phyloP scores from a whole-genome alignment of 805 yeast species.

The Peterozyma toletana region DNA sequence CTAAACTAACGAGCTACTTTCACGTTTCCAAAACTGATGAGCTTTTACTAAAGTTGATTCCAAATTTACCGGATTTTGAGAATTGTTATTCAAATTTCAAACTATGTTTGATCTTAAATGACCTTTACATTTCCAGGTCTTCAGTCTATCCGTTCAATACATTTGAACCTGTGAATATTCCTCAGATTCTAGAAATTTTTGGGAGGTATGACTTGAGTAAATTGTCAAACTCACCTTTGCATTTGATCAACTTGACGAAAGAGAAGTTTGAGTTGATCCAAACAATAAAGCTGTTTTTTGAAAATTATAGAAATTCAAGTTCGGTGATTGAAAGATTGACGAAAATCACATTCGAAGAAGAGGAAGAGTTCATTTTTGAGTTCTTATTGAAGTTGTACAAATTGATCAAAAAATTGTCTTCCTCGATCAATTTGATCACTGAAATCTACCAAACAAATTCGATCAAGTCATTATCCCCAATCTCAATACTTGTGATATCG shows the following conservation, averaged over 20 bases:
- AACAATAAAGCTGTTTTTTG: conserved; percentile 1
- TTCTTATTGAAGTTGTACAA: conserved; percentile 22
- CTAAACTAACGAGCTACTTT: conserved; percentile 15
- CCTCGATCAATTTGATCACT: background rate
- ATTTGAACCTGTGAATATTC: no score
- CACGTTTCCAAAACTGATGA: conserved; percentile 12
- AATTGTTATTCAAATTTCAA: background rate
- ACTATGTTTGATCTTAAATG: background rate
- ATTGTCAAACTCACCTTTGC: background rate
- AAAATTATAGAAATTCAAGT: background rate
- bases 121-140: background rate
- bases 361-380: conserved; percentile 20
- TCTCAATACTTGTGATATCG: background rate
- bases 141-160: background rate
- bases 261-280: conserved; percentile 19
- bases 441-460: background rate
- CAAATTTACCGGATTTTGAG: background rate
- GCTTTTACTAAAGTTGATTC: conserved; percentile 10
- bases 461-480: background rate
- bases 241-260: background rate
- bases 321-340: background rate
- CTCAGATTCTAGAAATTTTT: background rate
- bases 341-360: conserved; percentile 5
- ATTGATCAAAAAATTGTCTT: conserved; percentile 15
- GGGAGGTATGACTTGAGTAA: background rate